These are phyloP conservation scores for Calonectria henricotiae DNA, from an alignment of 2,329 filamentous ascomycete genomes.

Conservation along the genomic window DNA sequence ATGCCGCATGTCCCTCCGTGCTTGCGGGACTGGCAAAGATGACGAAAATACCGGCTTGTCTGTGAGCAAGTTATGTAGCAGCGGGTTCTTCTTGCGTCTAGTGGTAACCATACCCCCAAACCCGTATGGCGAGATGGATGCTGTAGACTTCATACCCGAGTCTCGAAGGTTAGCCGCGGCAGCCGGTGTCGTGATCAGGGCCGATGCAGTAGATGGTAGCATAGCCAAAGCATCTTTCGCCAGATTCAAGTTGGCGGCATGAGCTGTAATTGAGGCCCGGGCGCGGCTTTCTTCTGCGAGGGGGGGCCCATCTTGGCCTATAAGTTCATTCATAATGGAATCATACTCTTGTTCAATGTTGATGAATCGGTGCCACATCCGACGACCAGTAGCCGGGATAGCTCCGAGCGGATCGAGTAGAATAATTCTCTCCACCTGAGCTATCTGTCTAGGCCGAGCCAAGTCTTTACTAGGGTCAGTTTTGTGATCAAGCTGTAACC, in stretches of 20 bases:
- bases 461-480: conserved; percentile 39
- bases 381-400: conserved; percentile 75
- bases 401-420: conserved; percentile 90
- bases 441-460: conserved; percentile 64
- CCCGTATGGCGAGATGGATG: conserved; percentile 63
- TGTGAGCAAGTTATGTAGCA: conserved; percentile 96
- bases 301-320: conserved; percentile 53
- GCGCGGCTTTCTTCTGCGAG: conserved; percentile 54
- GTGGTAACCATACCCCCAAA: conserved; percentile 70
- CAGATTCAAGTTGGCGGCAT: conserved; percentile 80
- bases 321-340: conserved; percentile 76
- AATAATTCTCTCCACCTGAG: conserved; percentile 87
- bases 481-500: conserved; percentile 67
- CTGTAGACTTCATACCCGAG: conserved; percentile 58
- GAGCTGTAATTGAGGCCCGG: conserved; percentile 62
- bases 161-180: conserved; percentile 76
- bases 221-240: conserved; percentile 80
- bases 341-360: conserved; percentile 94
- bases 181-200: conserved; percentile 87
- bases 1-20: conserved; percentile 58
- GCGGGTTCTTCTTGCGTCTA: conserved; percentile 78
- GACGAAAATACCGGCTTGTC: conserved; percentile 95
- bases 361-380: conserved; percentile 75
- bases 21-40: conserved; percentile 83
- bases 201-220: conserved; percentile 88